Evolutionary conservation across 768 basidiomycete species (phyloP).

Genomic region (Leccinum sublutescens): DNA sequence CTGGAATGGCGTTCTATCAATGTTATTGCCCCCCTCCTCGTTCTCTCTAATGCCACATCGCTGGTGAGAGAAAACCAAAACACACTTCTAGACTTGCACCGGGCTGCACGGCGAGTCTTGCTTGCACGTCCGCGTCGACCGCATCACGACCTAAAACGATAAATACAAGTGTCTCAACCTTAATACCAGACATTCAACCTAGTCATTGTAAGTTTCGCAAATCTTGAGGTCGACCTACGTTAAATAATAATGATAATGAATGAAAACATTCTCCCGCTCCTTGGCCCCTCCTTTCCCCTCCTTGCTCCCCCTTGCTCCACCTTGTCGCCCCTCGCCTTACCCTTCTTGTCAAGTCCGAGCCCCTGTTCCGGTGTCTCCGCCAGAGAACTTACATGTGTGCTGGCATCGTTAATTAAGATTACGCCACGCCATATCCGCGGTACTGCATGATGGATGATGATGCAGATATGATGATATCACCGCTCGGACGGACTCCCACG

Average conservation of each 20-base stretch:
- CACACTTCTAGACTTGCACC: not conserved
- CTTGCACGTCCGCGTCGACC: not conserved
- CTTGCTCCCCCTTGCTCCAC: not conserved
- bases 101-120: not conserved
- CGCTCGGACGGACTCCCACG: not conserved
- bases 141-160: not conserved
- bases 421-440: not conserved
- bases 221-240: not conserved
- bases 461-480: not conserved
- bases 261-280: not conserved
- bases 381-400: not conserved
- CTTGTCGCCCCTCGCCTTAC: not conserved
- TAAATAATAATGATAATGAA: not conserved
- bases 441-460: not conserved
- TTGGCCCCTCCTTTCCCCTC: not conserved
- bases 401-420: not conserved
- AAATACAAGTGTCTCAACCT: not conserved
- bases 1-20: not conserved
- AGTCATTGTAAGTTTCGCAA: not conserved
- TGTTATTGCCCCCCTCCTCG: not conserved
- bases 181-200: not conserved
- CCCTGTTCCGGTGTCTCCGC: not conserved
- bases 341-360: not conserved
- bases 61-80: slow-evolving; percentile 5
- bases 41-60: slow-evolving; percentile 15